Percentiles rank a stretch among this genome's conserved stretches.
Conservation (phyloP, 2,329 filamentous ascomycete species). For the Leptodontidium sp. region DNA sequence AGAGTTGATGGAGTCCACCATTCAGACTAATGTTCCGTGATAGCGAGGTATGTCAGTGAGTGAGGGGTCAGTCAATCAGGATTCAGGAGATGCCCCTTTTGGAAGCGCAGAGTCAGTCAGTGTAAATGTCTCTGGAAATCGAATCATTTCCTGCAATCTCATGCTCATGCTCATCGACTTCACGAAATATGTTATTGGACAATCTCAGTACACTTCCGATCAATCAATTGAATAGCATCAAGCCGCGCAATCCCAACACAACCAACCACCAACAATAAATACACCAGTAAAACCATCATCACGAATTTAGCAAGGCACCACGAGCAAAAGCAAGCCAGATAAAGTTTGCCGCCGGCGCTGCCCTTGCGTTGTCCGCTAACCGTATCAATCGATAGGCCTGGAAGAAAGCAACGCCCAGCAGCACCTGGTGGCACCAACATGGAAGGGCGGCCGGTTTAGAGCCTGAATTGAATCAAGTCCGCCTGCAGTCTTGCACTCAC, state of each 20-base stretch:
- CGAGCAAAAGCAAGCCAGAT: conserved; percentile 1
- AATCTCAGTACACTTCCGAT: neutral
- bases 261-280: neutral
- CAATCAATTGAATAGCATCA: conserved; percentile 6
- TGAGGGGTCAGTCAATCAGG: conserved; percentile 3
- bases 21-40: conserved; percentile 8
- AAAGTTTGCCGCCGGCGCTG: conserved; percentile 9
- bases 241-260: neutral
- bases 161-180: neutral
- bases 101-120: conserved; percentile 6
- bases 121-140: neutral
- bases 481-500: no score
- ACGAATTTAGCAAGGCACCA: conserved; percentile 14
- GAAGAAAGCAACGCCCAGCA: conserved; percentile 7
- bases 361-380: conserved; percentile 11
- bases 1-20: conserved; percentile 5
- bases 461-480: neutral
- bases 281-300: conserved; percentile 3
- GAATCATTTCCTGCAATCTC: neutral
- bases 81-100: conserved; percentile 16
- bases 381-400: neutral
- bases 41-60: neutral
- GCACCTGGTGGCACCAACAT: conserved; percentile 8
- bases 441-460: conserved; percentile 2
- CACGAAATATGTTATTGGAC: neutral